Evolutionary conservation across 2,329 filamentous ascomycete genomes (phyloP), one percentile per base, ranked within the genome.

Genomic region (Zasmidium citrigriseum): DNA sequence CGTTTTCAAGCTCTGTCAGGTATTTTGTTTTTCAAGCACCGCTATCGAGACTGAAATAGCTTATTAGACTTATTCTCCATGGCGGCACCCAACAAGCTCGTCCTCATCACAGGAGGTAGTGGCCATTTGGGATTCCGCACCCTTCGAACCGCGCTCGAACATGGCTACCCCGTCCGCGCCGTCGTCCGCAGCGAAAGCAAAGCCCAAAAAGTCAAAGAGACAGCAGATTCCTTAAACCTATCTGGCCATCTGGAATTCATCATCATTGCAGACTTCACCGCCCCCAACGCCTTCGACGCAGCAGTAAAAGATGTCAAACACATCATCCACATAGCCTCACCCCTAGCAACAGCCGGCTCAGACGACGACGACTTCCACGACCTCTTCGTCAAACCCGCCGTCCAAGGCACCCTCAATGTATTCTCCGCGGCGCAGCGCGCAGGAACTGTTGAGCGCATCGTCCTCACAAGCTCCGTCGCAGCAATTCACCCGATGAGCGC

Each of bases 391-490:
- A 38, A 61, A 12, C 65, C 68, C 0, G 69, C 68, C 14, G 65
- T 79, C 24, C 67, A 72, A 47, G 75, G 73, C 21, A 78, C 74
- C 0, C 51, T 71, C 2, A 66, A 67, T 4, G 70, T 80, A 4
- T 67, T 81, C 1, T 60, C 73, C 21, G 69, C 76, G 0, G 78
- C 77, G 1, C 46, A 66, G 16, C 73, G 73, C 52, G 58, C 55
- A 3, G 58, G 65, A 1, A 70, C 65, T 0, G 69, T 81, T 16
- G 69, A 73, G 55, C 72, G 75, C 16, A 64, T 81, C 10, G 73
- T 80, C 18, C 75, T 81, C 52, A 80, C 78, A 14, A 64, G 62
- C n/a, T 70, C 65, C 45, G 57, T 63, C 44, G 57, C 62, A 20
- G 58, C 65, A 21, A 55, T 67, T 18, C 55, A 63, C 7, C 55